phyloP scores from a whole-genome alignment of 2,329 filamentous ascomycete genomes.

The Diplodia intermedia region DNA sequence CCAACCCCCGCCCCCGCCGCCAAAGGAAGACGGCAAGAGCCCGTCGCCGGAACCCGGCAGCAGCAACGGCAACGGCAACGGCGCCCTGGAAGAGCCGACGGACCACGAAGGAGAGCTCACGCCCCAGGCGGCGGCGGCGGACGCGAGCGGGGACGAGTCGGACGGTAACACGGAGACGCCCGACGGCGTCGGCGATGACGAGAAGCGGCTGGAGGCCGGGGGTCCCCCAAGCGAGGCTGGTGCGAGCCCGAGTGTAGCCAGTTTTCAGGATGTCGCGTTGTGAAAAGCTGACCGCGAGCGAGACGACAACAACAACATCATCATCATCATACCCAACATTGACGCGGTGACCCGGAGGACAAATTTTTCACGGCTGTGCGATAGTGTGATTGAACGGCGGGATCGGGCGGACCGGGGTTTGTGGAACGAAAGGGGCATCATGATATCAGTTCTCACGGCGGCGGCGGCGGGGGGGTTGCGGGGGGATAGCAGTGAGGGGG shows the following conservation, averaged over 20 bases:
- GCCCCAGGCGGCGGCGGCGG: slow-evolving; percentile 3
- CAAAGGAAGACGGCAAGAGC: slow-evolving; percentile 44
- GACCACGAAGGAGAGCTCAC: slow-evolving; percentile 17
- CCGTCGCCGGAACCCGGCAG: slow-evolving; percentile 34
- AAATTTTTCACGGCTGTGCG: slow-evolving; percentile 22
- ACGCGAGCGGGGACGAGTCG: slow-evolving; percentile 28
- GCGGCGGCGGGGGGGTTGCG: not conserved
- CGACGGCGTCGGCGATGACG: not conserved
- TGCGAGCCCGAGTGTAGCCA: slow-evolving; percentile 27
- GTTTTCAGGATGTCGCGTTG: slow-evolving; percentile 29
- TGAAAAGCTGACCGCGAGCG: slow-evolving; percentile 25
- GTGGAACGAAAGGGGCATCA: slow-evolving; percentile 11
- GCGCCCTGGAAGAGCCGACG: slow-evolving; percentile 37
- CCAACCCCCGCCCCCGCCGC: slow-evolving; percentile 44
- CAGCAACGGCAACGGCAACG: slow-evolving; percentile 31
- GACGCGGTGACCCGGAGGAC: slow-evolving; percentile 15
- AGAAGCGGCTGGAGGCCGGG: slow-evolving; percentile 24
- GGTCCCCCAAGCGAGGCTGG: slow-evolving; percentile 21
- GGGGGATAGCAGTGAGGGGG: not conserved
- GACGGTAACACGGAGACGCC: slow-evolving; percentile 23
- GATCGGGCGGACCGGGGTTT: not conserved
- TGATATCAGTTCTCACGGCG: slow-evolving; percentile 13
- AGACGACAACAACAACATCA: slow-evolving; percentile 20
- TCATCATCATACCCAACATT: slow-evolving; percentile 26
- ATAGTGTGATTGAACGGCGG: slow-evolving; percentile 17